A percentile compares a stretch with the other conserved stretches of the same genome.
Conservation (phyloP, 306 rosid species). For the Carpinus fangiana region DNA sequence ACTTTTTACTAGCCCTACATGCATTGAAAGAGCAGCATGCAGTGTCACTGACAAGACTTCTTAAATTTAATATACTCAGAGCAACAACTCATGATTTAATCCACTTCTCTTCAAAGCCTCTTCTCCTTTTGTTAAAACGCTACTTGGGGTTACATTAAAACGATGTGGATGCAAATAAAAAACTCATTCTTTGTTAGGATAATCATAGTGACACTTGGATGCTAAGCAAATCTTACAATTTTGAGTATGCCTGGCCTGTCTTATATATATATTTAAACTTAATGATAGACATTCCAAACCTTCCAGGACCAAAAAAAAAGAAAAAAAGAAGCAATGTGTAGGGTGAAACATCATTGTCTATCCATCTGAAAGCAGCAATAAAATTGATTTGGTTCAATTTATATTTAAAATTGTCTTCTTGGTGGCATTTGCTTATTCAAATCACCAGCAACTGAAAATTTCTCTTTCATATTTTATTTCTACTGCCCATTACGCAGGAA, state of each 20-base stretch:
- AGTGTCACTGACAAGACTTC: not conserved
- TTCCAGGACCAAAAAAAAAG: not conserved
- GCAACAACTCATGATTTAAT: not conserved
- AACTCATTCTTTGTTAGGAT: not conserved
- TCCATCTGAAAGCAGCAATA: not conserved
- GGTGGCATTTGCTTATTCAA: constrained; percentile 17
- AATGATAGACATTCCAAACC: not conserved
- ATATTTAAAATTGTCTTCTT: not conserved
- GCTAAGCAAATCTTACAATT: not conserved
- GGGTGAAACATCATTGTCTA: not conserved
- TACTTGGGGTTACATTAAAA: not conserved
- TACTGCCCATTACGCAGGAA: constrained; percentile 49
- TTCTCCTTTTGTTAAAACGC: not conserved
- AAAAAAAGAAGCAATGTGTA: not conserved
- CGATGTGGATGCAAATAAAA: not conserved
- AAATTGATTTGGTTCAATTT: not conserved
- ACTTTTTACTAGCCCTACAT: not conserved
- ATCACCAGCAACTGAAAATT: not conserved
- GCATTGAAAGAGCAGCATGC: not conserved
- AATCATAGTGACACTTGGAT: not conserved
- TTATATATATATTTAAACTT: too few species aligned
- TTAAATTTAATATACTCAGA: too few species aligned
- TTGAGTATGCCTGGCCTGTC: not conserved
- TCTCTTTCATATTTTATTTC: constrained; percentile 3
- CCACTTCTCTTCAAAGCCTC: not conserved